phyloP scores from a whole-genome alignment of 768 basidiomycete species.

The Chiua virens region DNA sequence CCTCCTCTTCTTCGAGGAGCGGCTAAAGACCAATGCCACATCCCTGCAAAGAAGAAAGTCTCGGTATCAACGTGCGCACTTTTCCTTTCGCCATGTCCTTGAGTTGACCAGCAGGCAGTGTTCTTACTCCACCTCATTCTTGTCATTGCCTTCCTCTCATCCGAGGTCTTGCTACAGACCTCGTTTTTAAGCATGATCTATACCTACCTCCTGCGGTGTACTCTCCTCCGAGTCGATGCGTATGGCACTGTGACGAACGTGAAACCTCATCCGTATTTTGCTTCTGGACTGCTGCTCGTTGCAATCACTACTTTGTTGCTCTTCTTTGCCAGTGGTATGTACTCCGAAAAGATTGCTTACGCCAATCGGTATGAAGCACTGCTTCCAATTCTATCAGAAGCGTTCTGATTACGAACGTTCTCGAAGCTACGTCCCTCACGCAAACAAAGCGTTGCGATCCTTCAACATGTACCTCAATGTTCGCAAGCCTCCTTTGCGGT shows the following conservation, averaged over 20 bases:
- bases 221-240: conserved; percentile 55
- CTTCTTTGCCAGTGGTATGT: conserved; percentile 97
- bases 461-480: conserved; percentile 99
- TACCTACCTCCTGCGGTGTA: conserved; percentile 44
- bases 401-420: conserved; percentile 14
- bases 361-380: conserved; percentile 78
- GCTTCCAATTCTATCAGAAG: conserved; percentile 7
- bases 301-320: conserved; percentile 87
- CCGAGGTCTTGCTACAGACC: conserved; percentile 70
- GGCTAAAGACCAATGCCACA: conserved; percentile 93
- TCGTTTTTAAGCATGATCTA: conserved; percentile 68
- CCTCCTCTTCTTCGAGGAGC: conserved; percentile 89
- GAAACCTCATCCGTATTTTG: conserved; percentile 68
- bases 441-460: conserved; percentile 85
- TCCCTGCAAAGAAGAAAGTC: conserved; percentile 75
- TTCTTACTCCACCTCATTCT: conserved; percentile 70
- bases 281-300: conserved; percentile 81
- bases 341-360: conserved; percentile 93
- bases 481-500: conserved; percentile 70
- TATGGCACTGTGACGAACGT: conserved; percentile 42
- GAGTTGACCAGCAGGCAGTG: conserved; percentile 44
- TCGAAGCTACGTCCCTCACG: conserved; percentile 90
- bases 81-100: conserved; percentile 16
- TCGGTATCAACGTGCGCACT: conserved; percentile 72
- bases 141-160: conserved; percentile 68